These are phyloP conservation scores for Kalaharituber pfeilii DNA, from an alignment of 2,329 filamentous ascomycete genomes.

Conservation along the genomic window DNA sequence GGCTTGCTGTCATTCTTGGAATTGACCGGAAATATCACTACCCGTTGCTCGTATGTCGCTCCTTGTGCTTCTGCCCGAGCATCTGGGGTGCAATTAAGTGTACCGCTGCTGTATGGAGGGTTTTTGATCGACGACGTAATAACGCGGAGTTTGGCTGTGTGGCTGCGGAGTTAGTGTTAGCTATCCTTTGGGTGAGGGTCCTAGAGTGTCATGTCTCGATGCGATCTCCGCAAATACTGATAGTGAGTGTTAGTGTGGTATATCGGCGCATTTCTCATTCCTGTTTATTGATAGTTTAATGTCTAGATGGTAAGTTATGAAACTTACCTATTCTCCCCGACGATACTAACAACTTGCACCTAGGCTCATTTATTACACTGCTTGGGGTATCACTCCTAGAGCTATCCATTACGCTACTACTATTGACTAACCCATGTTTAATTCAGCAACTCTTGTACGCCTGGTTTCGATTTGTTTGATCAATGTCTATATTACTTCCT, in stretches of 20 bases:
- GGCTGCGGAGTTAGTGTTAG: constrained; percentile 56
- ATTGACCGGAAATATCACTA: constrained; percentile 56
- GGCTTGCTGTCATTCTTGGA: constrained; percentile 60
- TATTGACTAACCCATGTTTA: constrained; percentile 14
- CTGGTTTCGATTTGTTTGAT: constrained; percentile 57
- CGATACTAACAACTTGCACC: constrained; percentile 10
- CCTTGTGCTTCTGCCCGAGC: constrained; percentile 52
- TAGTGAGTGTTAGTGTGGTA: constrained; percentile 41
- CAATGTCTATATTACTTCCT: constrained; percentile 58
- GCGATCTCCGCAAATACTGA: not conserved
- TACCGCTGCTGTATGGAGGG: constrained; percentile 30
- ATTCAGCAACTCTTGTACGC: constrained; percentile 53
- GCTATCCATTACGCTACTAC: constrained; percentile 4
- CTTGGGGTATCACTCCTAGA: constrained; percentile 31
- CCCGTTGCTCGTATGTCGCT: constrained; percentile 54
- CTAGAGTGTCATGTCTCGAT: not conserved
- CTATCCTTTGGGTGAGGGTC: constrained; percentile 20
- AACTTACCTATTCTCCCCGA: not conserved
- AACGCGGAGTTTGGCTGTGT: constrained; percentile 47
- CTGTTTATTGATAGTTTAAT: constrained; percentile 74
- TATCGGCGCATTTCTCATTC: constrained; percentile 61
- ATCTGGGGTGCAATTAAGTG: constrained; percentile 52
- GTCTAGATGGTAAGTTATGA: constrained; percentile 49
- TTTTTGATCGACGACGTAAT: constrained; percentile 22
- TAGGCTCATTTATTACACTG: constrained; percentile 71